A percentile compares a stretch with the other conserved stretches of the same genome.
These are phyloP conservation scores for Penicillium nucicola DNA, from an alignment of 495 filamentous ascomycete genomes.

Conservation along the genomic window DNA sequence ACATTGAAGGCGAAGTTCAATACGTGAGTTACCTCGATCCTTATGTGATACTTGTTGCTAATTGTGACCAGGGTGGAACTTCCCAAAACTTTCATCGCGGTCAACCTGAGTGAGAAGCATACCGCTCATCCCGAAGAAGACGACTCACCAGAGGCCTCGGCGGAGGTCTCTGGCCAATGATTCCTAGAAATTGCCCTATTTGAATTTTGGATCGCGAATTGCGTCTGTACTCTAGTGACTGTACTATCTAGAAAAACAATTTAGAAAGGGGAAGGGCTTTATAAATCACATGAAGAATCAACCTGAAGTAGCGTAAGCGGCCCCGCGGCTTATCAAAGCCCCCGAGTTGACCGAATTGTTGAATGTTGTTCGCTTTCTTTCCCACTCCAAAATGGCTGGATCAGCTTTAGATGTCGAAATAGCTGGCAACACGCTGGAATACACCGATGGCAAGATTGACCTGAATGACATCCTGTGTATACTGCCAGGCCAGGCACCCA, in stretches of 20 bases:
- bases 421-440: conserved; percentile 12
- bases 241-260: background rate
- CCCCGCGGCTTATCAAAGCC: background rate
- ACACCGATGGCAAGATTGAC: conserved; percentile 17
- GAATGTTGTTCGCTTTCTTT: too few species aligned
- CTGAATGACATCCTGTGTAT: conserved; percentile 30
- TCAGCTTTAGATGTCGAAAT: conserved; percentile 5
- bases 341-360: too few species aligned
- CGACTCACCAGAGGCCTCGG: background rate
- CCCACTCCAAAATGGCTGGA: background rate
- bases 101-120: conserved; percentile 31
- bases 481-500: conserved; percentile 4
- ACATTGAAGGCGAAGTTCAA: conserved; percentile 92
- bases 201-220: background rate
- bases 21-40: conserved; percentile 58
- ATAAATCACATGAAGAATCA: too few species aligned
- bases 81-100: conserved; percentile 81
- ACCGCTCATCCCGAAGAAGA: conserved; percentile 7
- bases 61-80: conserved; percentile 71
- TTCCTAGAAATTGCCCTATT: conserved; percentile 4
- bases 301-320: background rate
- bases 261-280: background rate
- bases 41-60: background rate
- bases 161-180: background rate
- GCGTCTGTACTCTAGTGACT: too few species aligned